Base-by-base conservation (phyloP, 208 protist genomes). In the Tritrichomonas foetus region DNA sequence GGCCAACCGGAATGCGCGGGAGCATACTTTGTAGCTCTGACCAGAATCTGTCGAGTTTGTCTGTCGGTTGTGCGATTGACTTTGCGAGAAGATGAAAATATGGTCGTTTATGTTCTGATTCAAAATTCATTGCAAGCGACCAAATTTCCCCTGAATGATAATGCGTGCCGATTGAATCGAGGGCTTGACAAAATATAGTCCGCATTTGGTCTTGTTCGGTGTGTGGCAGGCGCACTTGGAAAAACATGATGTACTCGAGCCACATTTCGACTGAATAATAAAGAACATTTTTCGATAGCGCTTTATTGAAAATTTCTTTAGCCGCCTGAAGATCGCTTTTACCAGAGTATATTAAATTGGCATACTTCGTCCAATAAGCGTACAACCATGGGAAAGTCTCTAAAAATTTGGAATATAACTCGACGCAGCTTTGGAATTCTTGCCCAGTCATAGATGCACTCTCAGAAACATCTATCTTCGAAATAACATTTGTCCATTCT, bases 221-320 rank as follows among this genome's bases (percentile, higher is more conserved):
- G 53, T 89, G 41, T 61, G 53, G 11, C 20, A 57, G 33, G 16
- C 57, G 41, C 9, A 0, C 11, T 36, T n/a, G 8, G 27, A 57
- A 53, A 20, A 89, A 89, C 39, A 57, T 89, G 57, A 89, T 89
- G 47, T 39, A 57, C 39, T 89, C 78, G 8, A 8, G 25, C 78
- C 78, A 89, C 78, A 89, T 89, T 27, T 89, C 78, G 33, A 89
- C 25, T 27, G 78, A 89, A 57, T 89, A 33, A 33, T 33, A 39
- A 57, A 89, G 57, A 3, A 39, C 57, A 36, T 53, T 50, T 16
- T 20, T 3, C 30, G 33, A 25, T n/a, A 89, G 47, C 33, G 78
- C 78, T 39, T 39, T 33, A 27, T 57, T n/a, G n/a, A 61, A 89
- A 36, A 89, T 57, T 55, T 20, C 9, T 53, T 53, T n/a, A 39